Conservation (phyloP, 2,329 filamentous ascomycete genomes). For the Apiospora saccharicola region DNA sequence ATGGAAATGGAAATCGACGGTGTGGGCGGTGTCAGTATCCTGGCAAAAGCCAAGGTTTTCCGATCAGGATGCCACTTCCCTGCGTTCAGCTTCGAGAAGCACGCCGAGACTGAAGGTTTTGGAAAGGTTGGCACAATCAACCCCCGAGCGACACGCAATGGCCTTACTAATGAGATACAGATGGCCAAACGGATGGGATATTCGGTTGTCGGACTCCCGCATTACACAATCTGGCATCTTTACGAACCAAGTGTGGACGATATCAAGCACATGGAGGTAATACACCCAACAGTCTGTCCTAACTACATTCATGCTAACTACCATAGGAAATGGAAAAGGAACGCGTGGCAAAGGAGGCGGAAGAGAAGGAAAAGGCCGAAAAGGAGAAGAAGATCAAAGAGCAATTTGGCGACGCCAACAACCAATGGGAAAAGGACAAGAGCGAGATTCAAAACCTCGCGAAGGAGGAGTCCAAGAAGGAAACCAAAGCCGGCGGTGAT, state of each 20-base stretch:
- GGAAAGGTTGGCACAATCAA: constrained; percentile 75
- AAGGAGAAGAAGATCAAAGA: constrained; percentile 81
- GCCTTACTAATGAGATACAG: constrained; percentile 52
- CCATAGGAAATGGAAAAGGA: constrained; percentile 90
- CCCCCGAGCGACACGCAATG: constrained; percentile 25
- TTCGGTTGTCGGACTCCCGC: constrained; percentile 92
- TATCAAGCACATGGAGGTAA: constrained; percentile 91
- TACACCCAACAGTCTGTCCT: constrained; percentile 29
- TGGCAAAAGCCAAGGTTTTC: constrained; percentile 96
- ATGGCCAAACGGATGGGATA: constrained; percentile 98
- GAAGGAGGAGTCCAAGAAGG: constrained; percentile 54
- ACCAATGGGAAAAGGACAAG: constrained; percentile 92
- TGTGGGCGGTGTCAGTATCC: constrained; percentile 94
- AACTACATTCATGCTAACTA: constrained; percentile 28
- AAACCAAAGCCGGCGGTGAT: constrained; percentile 47
- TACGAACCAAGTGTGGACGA: constrained; percentile 99
- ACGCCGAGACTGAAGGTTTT: constrained; percentile 97
- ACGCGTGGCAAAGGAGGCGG: constrained; percentile 77
- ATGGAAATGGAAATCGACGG: constrained; percentile 99
- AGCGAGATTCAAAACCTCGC: constrained; percentile 75
- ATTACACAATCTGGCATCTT: constrained; percentile 99
- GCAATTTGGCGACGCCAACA: constrained; percentile 77
- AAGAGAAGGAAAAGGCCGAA: constrained; percentile 77
- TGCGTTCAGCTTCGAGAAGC: constrained; percentile 97
- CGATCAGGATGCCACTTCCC: constrained; percentile 95